Conservation (phyloP, 352 stramenopile genomes). For the Phytophthora citricola region DNA sequence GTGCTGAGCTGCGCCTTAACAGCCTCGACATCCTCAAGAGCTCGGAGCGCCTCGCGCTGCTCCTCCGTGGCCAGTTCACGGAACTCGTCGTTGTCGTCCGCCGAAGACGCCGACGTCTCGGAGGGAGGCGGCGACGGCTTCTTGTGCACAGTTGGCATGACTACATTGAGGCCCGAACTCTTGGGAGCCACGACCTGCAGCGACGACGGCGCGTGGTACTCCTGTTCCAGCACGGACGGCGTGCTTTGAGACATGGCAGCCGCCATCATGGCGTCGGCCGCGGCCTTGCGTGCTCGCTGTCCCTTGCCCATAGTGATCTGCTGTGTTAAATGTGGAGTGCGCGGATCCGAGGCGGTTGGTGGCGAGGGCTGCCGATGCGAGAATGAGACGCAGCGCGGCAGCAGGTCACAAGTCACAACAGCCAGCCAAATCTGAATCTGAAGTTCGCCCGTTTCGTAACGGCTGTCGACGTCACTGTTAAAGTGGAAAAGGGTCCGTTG, state of each 20-base stretch:
- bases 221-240: conserved; percentile 47
- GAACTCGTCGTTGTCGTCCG: conserved; percentile 42
- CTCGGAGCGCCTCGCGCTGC: conserved; percentile 48
- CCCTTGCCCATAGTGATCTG: conserved; percentile 68
- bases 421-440: conserved; percentile 35
- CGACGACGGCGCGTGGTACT: conserved; percentile 18
- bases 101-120: conserved; percentile 45
- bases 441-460: conserved; percentile 24
- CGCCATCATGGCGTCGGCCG: conserved; percentile 52
- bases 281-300: conserved; percentile 67
- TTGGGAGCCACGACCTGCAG: conserved; percentile 33
- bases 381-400: conserved; percentile 22
- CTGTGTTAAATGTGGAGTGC: conserved; percentile 3
- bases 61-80: conserved; percentile 52
- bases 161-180: conserved; percentile 12
- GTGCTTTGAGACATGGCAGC: conserved; percentile 39
- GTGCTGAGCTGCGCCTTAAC: conserved; percentile 44
- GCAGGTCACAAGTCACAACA: conserved; percentile 7
- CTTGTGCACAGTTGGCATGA: conserved; percentile 28
- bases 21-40: conserved; percentile 38
- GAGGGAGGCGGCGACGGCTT: conserved; percentile 34
- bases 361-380: conserved; percentile 16
- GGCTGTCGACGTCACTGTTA: conserved; percentile 30
- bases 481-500: conserved; percentile 8
- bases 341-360: conserved; percentile 14